Percentiles rank a stretch among this genome's conserved stretches.
Conservation (phyloP, 495 filamentous ascomycete species). For the Hyaloscypha variabilis region DNA sequence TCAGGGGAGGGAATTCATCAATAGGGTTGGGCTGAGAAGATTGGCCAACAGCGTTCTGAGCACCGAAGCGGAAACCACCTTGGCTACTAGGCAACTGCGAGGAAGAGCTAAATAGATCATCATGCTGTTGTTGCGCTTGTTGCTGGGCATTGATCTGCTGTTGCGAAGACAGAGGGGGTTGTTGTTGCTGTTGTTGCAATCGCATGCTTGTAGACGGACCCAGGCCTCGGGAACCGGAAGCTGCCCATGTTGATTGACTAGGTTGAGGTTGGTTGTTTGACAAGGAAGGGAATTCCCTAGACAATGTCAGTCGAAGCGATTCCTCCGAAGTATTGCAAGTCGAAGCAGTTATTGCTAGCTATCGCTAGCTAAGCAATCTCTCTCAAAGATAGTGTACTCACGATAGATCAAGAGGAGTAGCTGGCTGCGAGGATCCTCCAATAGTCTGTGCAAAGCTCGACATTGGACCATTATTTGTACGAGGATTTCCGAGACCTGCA, state of each 20-base stretch:
- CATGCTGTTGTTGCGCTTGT: conserved; percentile 57
- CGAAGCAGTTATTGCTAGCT: background rate
- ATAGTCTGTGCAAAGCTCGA: conserved; percentile 84
- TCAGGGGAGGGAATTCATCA: conserved; percentile 83
- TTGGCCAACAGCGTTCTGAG: conserved; percentile 54
- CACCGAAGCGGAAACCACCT: conserved; percentile 59
- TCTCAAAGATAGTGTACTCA: conserved; percentile 51
- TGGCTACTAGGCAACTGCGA: conserved; percentile 58
- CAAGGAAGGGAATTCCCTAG: conserved; percentile 82
- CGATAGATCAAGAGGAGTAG: conserved; percentile 77
- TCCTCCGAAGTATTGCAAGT: background rate
- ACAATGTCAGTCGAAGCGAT: background rate
- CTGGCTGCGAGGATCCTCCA: conserved; percentile 70
- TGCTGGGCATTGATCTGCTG: conserved; percentile 55
- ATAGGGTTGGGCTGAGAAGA: conserved; percentile 67
- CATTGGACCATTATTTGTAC: conserved; percentile 63
- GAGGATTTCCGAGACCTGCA: conserved; percentile 59
- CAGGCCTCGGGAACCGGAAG: conserved; percentile 43
- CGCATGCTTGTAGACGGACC: conserved; percentile 66
- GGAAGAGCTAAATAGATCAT: conserved; percentile 59
- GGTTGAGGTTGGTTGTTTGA: conserved; percentile 70
- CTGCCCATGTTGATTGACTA: conserved; percentile 63
- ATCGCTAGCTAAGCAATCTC: background rate
- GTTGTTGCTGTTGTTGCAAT: conserved; percentile 43
- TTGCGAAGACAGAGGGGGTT: conserved; percentile 46